Evolutionary conservation across 2,329 filamentous ascomycete species (phyloP), one percentile per base, ranked within the genome.

Genomic region (Xylariaceae sp.): DNA sequence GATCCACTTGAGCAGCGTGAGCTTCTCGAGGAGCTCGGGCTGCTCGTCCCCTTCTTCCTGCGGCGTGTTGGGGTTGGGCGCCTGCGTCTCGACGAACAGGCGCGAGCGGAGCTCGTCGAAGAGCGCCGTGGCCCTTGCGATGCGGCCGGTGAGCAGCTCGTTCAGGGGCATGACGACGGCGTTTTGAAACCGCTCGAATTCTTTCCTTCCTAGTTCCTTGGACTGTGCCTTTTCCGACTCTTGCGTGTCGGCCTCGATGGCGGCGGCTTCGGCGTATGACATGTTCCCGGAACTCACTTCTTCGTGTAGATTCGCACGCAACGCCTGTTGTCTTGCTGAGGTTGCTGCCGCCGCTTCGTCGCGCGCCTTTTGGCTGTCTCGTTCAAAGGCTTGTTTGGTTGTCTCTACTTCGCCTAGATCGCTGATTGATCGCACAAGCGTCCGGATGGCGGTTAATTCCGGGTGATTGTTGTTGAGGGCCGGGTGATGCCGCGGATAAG

Each of bases 391-490:
- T 69, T 83, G 78, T 65, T 91, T 89, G 1, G 85, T 86, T 0
- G 76, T 78, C 53, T 86, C 80, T 5, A 92, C 74, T 64, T 94
- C 88, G 15, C 80, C 77, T 47, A 96, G 73, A 62, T 94, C 85
- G 49, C 85, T 87, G 39, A 96, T 73, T 1, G 80, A 78, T 13
- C 91, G 83, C 18, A 96, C 87, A 0, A 84, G 80, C 2, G 79
- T 84, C 47, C 94, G 85, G 44, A 89, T 92, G 1, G 84, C 79
- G 0, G 86, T 80, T n/a, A 99, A 79, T 60, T 95, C 87, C 0
- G 94, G 94, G 66, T 99, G 94, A 62, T 84, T 95, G 66, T 97
- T 99, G 69, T 95, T 96, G 15, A 97, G 89, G 0, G 94, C 94
- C 8, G 94, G 94, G 64, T 97, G 88, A 66, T 97, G 92, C 7